A percentile compares a stretch with the other conserved stretches of the same genome.
phyloP scores from a whole-genome alignment of 768 basidiomycete species.

The Paxillus rubicundulus region DNA sequence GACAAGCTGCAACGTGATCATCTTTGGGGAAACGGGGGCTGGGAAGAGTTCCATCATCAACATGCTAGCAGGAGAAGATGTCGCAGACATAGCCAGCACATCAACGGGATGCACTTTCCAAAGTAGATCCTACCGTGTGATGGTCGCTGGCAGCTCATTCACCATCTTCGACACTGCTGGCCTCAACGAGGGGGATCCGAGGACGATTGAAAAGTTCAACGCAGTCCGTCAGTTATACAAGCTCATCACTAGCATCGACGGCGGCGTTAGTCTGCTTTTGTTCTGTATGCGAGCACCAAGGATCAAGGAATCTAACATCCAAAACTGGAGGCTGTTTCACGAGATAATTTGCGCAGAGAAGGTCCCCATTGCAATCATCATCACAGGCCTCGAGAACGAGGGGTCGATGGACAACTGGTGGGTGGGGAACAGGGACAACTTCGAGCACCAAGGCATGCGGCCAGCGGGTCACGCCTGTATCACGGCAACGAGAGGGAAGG shows the following conservation, averaged over 20 bases:
- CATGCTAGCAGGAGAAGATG: constrained; percentile 26
- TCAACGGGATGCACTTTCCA: constrained; percentile 20
- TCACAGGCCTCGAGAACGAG: constrained; percentile 30
- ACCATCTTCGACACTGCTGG: constrained; percentile 6
- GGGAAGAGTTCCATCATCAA: constrained; percentile 27
- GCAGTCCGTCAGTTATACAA: constrained; percentile 14
- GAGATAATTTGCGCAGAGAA: constrained; percentile 31
- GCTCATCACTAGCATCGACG: constrained; percentile 25
- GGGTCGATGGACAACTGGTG: too few species aligned
- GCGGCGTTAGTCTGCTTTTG: constrained; percentile 34
- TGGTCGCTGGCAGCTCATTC: not conserved
- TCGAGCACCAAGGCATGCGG: too few species aligned
- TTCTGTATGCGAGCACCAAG: constrained; percentile 32
- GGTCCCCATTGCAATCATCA: constrained; percentile 31
- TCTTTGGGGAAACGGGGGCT: constrained; percentile 35
- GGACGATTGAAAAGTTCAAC: not conserved
- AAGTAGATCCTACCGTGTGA: not conserved
- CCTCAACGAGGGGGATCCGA: constrained; percentile 10
- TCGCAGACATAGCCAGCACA: constrained; percentile 3
- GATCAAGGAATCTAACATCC: constrained; percentile 5
- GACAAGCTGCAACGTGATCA: constrained; percentile 17
- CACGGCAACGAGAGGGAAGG: constrained; percentile 13
- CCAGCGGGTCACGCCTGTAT: too few species aligned
- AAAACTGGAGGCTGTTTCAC: constrained; percentile 21
- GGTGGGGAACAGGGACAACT: too few species aligned